Conservation (phyloP, 805 yeast species). For the Myxozyma melibiosi region DNA sequence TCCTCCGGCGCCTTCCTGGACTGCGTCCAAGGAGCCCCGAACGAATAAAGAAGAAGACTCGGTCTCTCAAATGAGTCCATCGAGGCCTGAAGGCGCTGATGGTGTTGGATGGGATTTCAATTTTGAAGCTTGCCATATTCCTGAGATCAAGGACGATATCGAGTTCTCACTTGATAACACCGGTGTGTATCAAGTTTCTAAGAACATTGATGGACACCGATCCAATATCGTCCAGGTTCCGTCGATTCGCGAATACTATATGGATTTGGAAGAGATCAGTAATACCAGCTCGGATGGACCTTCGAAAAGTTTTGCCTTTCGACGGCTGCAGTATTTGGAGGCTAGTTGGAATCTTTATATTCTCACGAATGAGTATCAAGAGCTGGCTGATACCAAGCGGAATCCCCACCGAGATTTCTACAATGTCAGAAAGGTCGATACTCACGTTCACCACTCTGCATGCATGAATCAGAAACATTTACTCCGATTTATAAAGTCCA, state of each 20-base stretch:
- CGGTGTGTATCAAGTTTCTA: slow-evolving; percentile 68
- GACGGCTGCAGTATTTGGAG: slow-evolving; percentile 88
- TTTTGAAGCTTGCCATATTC: slow-evolving; percentile 57
- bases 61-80: slow-evolving; percentile 40
- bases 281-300: slow-evolving; percentile 91
- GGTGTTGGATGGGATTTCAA: slow-evolving; percentile 58
- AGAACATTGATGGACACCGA: slow-evolving; percentile 36
- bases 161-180: slow-evolving; percentile 56
- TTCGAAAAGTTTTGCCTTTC: slow-evolving; percentile 91
- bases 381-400: slow-evolving; percentile 82
- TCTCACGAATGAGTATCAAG: slow-evolving; percentile 88
- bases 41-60: slow-evolving; percentile 45
- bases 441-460: slow-evolving; percentile 98
- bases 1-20: slow-evolving; percentile 91
- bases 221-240: slow-evolving; percentile 48
- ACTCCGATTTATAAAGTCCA: slow-evolving; percentile 89
- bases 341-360: slow-evolving; percentile 95
- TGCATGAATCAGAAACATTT: slow-evolving; percentile 99
- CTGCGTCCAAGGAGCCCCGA: slow-evolving; percentile 59
- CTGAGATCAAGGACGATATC: slow-evolving; percentile 48
- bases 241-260: slow-evolving; percentile 79
- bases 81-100: slow-evolving; percentile 32
- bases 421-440: slow-evolving; percentile 94
- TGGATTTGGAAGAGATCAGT: slow-evolving; percentile 76
- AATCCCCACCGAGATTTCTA: slow-evolving; percentile 98